These are phyloP conservation scores for Chytriomyces confervae DNA, from an alignment of 192 early-diverging fungal species.

Conservation along the genomic window DNA sequence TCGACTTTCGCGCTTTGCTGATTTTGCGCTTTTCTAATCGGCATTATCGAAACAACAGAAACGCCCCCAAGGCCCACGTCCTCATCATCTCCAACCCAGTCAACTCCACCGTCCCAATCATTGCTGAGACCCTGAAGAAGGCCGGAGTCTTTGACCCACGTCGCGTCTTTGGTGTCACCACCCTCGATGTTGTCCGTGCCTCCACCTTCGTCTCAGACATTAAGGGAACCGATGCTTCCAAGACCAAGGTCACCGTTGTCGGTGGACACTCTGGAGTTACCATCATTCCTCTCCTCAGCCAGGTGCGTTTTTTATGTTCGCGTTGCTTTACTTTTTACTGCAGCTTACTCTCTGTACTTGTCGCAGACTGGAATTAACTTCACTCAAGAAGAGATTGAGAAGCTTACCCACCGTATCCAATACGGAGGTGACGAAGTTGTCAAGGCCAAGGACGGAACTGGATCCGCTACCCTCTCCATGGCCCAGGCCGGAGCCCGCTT, in stretches of 20 bases:
- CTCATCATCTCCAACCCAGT: conserved; percentile 97
- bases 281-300: conserved; percentile 89
- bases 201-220: conserved; percentile 87
- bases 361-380: conserved; percentile 68
- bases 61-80: conserved; percentile 84
- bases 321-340: conserved; percentile 4
- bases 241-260: conserved; percentile 80
- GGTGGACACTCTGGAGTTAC: conserved; percentile 97
- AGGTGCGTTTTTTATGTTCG: conserved; percentile 50
- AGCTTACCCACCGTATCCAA: conserved; percentile 93
- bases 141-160: conserved; percentile 85
- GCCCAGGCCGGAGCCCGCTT: conserved; percentile 80
- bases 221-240: conserved; percentile 71
- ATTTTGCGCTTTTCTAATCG: conserved; percentile 31
- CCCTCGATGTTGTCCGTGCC: conserved; percentile 92
- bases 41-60: conserved; percentile 39
- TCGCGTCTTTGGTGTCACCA: conserved; percentile 92
- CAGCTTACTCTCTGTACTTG: neutral
- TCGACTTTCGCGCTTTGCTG: neutral
- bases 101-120: conserved; percentile 97
- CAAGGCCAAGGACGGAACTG: conserved; percentile 96
- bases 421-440: conserved; percentile 98
- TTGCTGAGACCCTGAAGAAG: conserved; percentile 93
- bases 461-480: conserved; percentile 69
- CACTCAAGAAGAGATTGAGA: conserved; percentile 80